phyloP scores from a whole-genome alignment of 805 yeast genomes.

The Hanseniaspora lindneri region DNA sequence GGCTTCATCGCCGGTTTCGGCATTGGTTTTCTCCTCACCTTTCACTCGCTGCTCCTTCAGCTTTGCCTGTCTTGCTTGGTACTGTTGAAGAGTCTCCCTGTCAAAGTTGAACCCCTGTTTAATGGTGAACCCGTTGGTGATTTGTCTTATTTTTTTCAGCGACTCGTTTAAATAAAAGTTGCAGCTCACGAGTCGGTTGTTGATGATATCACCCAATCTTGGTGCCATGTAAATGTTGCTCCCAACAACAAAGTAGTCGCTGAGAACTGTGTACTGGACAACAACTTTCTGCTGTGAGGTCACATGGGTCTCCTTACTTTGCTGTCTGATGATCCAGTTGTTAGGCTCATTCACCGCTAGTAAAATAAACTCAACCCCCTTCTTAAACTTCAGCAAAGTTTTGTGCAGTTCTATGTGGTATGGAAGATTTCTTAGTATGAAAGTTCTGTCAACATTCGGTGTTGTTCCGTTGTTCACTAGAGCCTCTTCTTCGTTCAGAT shows the following conservation, averaged over 20 bases:
- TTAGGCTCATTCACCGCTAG: conserved; percentile 75
- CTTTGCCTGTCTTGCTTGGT: conserved; percentile 3
- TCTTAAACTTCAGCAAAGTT: conserved; percentile 58
- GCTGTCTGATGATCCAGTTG: conserved; percentile 83
- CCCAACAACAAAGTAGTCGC: conserved; percentile 80
- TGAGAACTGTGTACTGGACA: conserved; percentile 31
- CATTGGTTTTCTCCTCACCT: background rate
- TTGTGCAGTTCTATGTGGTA: conserved; percentile 34
- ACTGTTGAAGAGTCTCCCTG: conserved; percentile 13
- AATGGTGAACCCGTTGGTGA: conserved; percentile 44
- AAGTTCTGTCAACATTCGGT: conserved; percentile 13
- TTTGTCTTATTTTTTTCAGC: conserved; percentile 34
- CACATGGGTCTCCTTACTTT: conserved; percentile 43
- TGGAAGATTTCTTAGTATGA: conserved; percentile 24
- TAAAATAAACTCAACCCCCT: conserved; percentile 73
- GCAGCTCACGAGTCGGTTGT: conserved; percentile 54
- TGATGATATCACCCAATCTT: conserved; percentile 53
- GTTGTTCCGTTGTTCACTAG: conserved; percentile 15
- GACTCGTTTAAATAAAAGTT: conserved; percentile 36
- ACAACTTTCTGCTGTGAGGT: conserved; percentile 31
- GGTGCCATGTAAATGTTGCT: conserved; percentile 92
- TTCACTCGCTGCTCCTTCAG: background rate
- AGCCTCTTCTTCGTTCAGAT: conserved; percentile 6
- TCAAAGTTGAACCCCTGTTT: conserved; percentile 39
- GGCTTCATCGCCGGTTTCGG: background rate